A percentile compares a stretch with the other conserved stretches of the same genome.
phyloP scores from a whole-genome alignment of 495 filamentous ascomycete species.

The Parachaetomium inaequale region DNA sequence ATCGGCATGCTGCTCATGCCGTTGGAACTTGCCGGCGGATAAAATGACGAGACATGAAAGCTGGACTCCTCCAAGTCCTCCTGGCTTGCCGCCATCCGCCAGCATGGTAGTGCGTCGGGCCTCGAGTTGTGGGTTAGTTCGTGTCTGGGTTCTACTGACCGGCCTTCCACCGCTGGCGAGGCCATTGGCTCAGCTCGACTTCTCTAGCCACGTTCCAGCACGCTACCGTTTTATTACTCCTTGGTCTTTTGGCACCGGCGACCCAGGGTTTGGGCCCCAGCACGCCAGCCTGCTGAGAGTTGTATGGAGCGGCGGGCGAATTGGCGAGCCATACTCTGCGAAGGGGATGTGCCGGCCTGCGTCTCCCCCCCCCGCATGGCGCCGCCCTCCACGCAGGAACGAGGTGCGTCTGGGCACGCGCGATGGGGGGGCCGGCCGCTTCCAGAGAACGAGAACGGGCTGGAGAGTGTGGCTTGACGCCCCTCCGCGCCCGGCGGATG shows the following conservation, averaged over 20 bases:
- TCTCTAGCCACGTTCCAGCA: neutral
- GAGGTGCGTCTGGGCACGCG: neutral
- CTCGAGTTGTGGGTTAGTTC: neutral
- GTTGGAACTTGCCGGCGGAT: conserved; percentile 2
- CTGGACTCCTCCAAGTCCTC: neutral
- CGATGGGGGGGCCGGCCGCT: neutral
- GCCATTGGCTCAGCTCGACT: neutral
- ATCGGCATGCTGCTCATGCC: neutral
- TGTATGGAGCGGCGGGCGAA: neutral
- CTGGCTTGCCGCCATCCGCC: neutral
- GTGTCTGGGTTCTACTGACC: neutral
- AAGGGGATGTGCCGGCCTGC: conserved; percentile 6
- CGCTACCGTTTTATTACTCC: neutral
- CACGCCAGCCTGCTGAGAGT: neutral
- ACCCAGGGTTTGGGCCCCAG: neutral
- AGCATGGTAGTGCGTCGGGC: neutral
- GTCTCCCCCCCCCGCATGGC: conserved; percentile 1
- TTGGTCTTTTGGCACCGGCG: neutral
- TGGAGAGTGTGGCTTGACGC: neutral
- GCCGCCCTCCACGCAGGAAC: conserved; percentile 8
- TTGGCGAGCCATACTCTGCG: neutral
- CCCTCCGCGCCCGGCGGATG: neutral
- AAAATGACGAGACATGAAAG: neutral
- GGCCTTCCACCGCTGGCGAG: neutral
- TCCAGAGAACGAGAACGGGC: neutral